Base-by-base conservation (phyloP, 1,139 yeast species). In the Meyerozyma smithsonii region DNA sequence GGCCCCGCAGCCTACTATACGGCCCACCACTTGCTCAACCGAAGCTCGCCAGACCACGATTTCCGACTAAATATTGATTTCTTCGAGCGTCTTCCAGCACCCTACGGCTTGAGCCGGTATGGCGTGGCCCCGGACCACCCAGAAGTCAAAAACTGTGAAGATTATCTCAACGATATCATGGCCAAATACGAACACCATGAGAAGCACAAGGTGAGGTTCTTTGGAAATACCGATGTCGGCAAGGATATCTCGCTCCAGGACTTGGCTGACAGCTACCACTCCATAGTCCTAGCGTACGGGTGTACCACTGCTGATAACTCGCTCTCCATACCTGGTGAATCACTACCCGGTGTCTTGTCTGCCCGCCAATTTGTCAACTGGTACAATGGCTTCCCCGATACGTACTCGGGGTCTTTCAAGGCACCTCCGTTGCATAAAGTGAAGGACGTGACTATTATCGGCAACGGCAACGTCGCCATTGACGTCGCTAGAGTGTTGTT, bases 61-160 rank as follows among this genome's bases (percentile, higher is more conserved):
- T 39, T 77, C 47, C 63, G 71, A n/a, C 49, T 80, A 11, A 59
- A 73, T 42, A 63, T 81, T 10, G 84, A 82, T 44, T 65, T 84
- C 50, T 89, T 81, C 66, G 99, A 92, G 54, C 72, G 80, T 43
- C 66, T 84, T 28, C 96, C 97, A 0, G 81, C 90, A 3, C 98
- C 98, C 0, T 92, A 76, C 62, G 99, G 99, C 0, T 68, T 92
- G 28, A 81, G 92, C 37, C 64, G 99, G 34, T 90, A 79, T 56
- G 99, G 99, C 1, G 97, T 92, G n/a, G 97, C 98, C 0, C 99
- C 99, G 1, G 99, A 92, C 62, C 98, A 92, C 59, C 96, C 97
- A 0, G 98, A 92, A 55, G 97, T 92, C 28, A 92, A 92, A 58
- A 81, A 81, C 46, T 84, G 94, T 54, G 89, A 88, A 58, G 94